These are phyloP conservation scores for Straminergon stramineum DNA, from an alignment of 225 moss, liverwort and hornwort species.

Conservation along the genomic window DNA sequence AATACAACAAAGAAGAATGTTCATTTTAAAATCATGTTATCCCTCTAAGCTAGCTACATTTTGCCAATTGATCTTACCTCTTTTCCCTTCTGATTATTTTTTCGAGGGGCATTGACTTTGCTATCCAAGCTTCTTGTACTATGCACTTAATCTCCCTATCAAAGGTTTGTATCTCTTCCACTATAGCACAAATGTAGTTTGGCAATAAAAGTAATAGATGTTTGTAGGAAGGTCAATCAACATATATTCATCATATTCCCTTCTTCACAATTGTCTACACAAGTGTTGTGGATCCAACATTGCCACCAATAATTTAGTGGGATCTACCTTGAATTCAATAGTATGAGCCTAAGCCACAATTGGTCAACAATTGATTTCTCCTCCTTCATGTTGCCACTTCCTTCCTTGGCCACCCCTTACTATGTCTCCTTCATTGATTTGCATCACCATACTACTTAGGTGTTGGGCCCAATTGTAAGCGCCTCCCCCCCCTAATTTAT, in stretches of 20 bases:
- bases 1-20: not conserved
- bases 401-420: not conserved
- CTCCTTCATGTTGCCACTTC: fast-evolving
- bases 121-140: not conserved
- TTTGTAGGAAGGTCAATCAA: fast-evolving
- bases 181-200: not conserved
- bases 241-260: fast-evolving
- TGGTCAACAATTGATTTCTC: fast-evolving
- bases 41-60: not conserved
- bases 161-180: fast-evolving
- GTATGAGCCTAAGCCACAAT: fast-evolving
- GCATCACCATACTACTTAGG: not conserved
- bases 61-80: not conserved
- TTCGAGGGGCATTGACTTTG: fast-evolving
- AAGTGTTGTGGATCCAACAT: fast-evolving
- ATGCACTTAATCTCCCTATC: no score
- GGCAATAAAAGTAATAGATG: not conserved
- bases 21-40: not conserved
- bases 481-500: fast-evolving
- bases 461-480: not conserved
- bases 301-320: not conserved
- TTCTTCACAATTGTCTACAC: fast-evolving
- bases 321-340: fast-evolving
- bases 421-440: not conserved
- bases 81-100: not conserved